Base-by-base conservation (phyloP, 139 green algal genomes). In the Chlamydomonas asymmetrica region DNA sequence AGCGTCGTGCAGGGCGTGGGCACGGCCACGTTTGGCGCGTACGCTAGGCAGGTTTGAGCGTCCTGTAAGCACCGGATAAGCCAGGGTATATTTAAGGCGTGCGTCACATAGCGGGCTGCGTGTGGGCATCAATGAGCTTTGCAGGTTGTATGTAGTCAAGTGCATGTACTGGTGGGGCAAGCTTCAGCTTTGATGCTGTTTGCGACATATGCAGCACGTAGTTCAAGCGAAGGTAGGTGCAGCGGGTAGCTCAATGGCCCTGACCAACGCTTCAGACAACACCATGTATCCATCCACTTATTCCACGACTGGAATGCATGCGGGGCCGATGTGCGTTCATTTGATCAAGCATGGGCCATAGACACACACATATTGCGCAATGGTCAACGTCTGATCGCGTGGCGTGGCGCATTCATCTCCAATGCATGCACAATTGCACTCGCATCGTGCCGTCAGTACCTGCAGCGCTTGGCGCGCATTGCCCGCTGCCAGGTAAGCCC, bases 401-500 rank as follows among this genome's bases (percentile, higher is more conserved):
- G 50, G 22, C 5, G 23, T 18, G 6, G 27, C 1, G 16, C 22
- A 2, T 32, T 29, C 39, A 75, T 56, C 69, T 67, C 66, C 29
- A 75, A 3, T 3, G 69, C 69, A 54, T 75, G 69, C 39, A 16
- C 18, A 38, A 56, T 23, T 2, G 32, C 38, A 23, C 49, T 25
- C 7, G 49, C 49, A 20, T 6, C 7, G 49, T 20, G 49, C 8
- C n/a, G 8, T 23, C 8, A 29, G 7, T 6, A 13, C 49, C 8
- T 31, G 49, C 49, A 59, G 7, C 16, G n/a, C n/a, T n/a, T n/a
- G n/a, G n/a, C n/a, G n/a, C n/a, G n/a, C n/a, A n/a, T n/a, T 35
- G 54, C 69, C 35, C 5, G 39, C 39, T 29, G 43, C n/a, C 57
- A 76, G 70, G 70, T 76, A 76, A 3, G 70, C 70, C 70, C 70